Conservation (phyloP, 495 filamentous ascomycete genomes). For the Aspergillus steynii region DNA sequence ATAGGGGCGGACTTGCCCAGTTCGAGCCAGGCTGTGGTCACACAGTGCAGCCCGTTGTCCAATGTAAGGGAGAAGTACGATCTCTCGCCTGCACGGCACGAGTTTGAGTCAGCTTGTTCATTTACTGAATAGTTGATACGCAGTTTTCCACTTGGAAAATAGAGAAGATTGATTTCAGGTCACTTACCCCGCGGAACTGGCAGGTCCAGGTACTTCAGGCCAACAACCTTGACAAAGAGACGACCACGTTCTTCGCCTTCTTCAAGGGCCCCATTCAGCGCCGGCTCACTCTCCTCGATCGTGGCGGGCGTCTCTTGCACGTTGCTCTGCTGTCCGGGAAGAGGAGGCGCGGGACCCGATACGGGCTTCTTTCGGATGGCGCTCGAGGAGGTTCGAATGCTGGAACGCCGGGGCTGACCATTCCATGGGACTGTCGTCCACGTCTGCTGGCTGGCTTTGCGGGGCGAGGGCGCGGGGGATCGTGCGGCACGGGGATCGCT, state of each 20-base stretch:
- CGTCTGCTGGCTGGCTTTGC: conserved; percentile 77
- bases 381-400: conserved; percentile 58
- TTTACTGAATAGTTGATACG: too few species aligned
- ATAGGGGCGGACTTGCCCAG: conserved; percentile 91
- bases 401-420: conserved; percentile 67
- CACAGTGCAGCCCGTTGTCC: conserved; percentile 96
- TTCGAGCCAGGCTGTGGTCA: conserved; percentile 94
- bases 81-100: conserved; percentile 63
- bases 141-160: too few species aligned
- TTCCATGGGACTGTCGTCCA: conserved; percentile 99
- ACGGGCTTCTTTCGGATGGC: conserved; percentile 65
- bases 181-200: conserved; percentile 84
- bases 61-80: conserved; percentile 92
- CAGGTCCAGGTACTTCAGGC: conserved; percentile 90
- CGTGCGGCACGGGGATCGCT: conserved; percentile 56
- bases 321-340: conserved; percentile 87
- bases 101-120: conserved; percentile 24
- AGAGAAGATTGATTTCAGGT: too few species aligned
- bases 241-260: conserved; percentile 89
- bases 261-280: conserved; percentile 56
- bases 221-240: conserved; percentile 95
- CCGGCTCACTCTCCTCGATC: conserved; percentile 60
- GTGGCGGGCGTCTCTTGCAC: conserved; percentile 59
- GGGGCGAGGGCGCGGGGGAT: conserved; percentile 68
- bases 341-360: conserved; percentile 68